A percentile compares a stretch with the other conserved stretches of the same genome.
These are phyloP conservation scores for Melocanna baccifera DNA, from an alignment of 176 grass and related monocot genomes.

Conservation along the genomic window DNA sequence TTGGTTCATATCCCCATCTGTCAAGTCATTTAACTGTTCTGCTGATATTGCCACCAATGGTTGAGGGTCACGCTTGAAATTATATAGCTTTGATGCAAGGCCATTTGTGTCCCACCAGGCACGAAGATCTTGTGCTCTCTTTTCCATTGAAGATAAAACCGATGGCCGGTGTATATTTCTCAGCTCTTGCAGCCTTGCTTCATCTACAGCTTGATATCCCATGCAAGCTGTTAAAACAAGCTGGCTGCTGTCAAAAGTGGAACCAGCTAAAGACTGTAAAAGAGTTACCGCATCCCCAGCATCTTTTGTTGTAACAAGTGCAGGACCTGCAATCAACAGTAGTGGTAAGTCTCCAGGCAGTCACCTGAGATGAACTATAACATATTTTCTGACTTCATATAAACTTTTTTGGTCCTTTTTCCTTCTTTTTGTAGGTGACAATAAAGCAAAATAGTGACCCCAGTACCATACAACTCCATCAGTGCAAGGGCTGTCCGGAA, in stretches of 20 bases:
- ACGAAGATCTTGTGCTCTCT: constrained; percentile 69
- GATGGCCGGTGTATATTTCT: constrained; percentile 87
- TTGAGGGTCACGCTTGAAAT: constrained; percentile 71
- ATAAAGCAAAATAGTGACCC: constrained; percentile 27
- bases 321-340: constrained; percentile 62
- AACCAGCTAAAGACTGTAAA: constrained; percentile 89
- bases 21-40: constrained; percentile 40
- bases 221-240: constrained; percentile 97
- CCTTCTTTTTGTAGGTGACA: neutral
- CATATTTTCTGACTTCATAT: neutral
- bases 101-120: constrained; percentile 71
- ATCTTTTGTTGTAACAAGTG: constrained; percentile 93
- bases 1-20: constrained; percentile 46
- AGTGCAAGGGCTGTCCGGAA: constrained; percentile 85
- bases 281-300: constrained; percentile 97
- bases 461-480: constrained; percentile 98
- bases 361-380: neutral
- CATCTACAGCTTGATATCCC: constrained; percentile 88
- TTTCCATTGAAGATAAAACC: constrained; percentile 86
- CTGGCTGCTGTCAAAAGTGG: constrained; percentile 97
- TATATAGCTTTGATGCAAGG: constrained; percentile 84
- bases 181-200: constrained; percentile 72
- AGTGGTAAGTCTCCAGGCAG: constrained; percentile 17
- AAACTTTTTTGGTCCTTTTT: neutral
- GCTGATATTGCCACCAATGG: constrained; percentile 64